Conservation (phyloP, 257 asterid genomes). For the Asclepias syriaca region DNA sequence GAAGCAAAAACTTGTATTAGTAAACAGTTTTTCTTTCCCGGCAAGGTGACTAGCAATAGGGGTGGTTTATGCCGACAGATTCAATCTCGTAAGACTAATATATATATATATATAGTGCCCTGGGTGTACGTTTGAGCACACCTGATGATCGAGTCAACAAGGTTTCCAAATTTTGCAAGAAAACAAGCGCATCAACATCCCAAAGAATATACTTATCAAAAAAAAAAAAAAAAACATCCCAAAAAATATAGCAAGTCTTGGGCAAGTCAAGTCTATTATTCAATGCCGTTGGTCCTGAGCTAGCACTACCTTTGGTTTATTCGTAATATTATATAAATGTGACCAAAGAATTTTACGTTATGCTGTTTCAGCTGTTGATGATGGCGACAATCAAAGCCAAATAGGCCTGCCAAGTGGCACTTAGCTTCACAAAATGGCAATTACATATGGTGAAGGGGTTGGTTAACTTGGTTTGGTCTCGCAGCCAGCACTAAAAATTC, state of each 20-base stretch:
- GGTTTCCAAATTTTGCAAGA: background rate
- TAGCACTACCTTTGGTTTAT: too few species aligned
- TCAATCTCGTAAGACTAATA: background rate
- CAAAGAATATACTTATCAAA: background rate
- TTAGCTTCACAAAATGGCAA: background rate
- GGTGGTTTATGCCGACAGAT: background rate
- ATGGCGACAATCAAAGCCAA: background rate
- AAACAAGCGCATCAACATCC: background rate
- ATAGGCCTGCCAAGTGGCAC: conserved; percentile 14
- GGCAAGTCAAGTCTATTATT: background rate
- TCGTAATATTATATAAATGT: too few species aligned
- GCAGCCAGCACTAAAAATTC: background rate
- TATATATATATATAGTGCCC: background rate
- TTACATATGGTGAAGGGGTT: background rate
- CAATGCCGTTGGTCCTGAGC: background rate
- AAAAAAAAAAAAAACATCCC: background rate
- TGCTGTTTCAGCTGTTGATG: background rate
- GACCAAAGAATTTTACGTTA: too few species aligned
- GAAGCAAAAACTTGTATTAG: background rate
- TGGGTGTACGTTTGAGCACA: background rate
- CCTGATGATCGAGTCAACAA: background rate
- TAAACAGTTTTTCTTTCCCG: background rate
- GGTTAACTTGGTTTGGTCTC: background rate
- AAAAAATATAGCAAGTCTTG: background rate
- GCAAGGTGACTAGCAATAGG: background rate